A percentile compares a stretch with the other conserved stretches of the same genome.
Conservation (phyloP, 2,329 filamentous ascomycete genomes). For the Penicillium sp. region DNA sequence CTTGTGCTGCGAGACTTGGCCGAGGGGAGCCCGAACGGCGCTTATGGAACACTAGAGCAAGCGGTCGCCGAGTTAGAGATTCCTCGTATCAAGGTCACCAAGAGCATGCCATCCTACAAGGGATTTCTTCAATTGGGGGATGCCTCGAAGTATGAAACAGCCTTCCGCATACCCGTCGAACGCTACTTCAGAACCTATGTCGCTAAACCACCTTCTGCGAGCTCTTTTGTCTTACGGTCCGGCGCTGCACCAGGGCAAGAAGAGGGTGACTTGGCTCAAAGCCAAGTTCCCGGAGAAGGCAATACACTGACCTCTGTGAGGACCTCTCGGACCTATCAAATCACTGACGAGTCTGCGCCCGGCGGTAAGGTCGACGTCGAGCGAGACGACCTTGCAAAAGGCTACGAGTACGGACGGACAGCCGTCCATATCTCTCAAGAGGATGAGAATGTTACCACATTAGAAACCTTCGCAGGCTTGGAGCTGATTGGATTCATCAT, state of each 20-base stretch:
- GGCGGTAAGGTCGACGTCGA: constrained; percentile 80
- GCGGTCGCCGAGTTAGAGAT: constrained; percentile 76
- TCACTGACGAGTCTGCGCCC: constrained; percentile 69
- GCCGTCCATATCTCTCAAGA: constrained; percentile 84
- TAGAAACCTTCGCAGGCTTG: constrained; percentile 72
- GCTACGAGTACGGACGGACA: constrained; percentile 89
- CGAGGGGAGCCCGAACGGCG: constrained; percentile 62
- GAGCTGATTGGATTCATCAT: constrained; percentile 85
- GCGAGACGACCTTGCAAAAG: constrained; percentile 81
- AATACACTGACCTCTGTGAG: constrained; percentile 66
- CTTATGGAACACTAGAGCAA: constrained; percentile 80
- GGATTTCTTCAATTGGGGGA: constrained; percentile 79
- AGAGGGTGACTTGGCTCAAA: constrained; percentile 31
- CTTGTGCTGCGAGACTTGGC: constrained; percentile 61
- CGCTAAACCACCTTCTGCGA: constrained; percentile 71
- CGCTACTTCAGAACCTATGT: constrained; percentile 84
- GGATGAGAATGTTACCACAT: constrained; percentile 82
- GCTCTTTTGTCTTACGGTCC: constrained; percentile 64
- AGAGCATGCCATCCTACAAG: constrained; percentile 74
- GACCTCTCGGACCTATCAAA: constrained; percentile 73
- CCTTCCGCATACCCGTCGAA: constrained; percentile 80
- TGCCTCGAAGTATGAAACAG: constrained; percentile 66
- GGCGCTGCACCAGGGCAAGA: constrained; percentile 46
- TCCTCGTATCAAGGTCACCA: constrained; percentile 72
- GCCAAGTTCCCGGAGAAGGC: constrained; percentile 29